phyloP scores from a whole-genome alignment of 805 yeast genomes.

The Candida hispaniensis region DNA sequence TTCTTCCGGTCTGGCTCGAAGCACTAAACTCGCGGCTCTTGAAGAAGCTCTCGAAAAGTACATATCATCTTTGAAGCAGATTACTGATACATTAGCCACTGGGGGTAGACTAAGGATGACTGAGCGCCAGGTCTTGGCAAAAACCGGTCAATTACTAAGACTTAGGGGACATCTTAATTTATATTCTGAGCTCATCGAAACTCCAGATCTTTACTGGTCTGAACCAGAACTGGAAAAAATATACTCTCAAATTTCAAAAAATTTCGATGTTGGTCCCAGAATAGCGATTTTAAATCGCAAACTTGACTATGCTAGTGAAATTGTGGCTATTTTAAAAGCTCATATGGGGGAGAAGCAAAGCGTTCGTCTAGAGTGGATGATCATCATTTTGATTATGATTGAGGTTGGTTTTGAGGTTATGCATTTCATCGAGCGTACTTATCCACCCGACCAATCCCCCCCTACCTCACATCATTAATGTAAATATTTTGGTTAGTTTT shows the following conservation, averaged over 20 bases:
- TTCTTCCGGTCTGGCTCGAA: constrained; percentile 76
- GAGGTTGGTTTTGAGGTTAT: constrained; percentile 75
- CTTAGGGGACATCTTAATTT: constrained; percentile 74
- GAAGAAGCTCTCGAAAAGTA: constrained; percentile 65
- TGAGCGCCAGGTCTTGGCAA: constrained; percentile 43
- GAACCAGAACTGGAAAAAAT: constrained; percentile 76
- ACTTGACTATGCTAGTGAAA: constrained; percentile 84
- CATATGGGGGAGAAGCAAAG: constrained; percentile 69
- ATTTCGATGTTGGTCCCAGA: constrained; percentile 66
- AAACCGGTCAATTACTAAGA: constrained; percentile 65
- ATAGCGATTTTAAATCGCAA: constrained; percentile 72
- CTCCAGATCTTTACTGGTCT: constrained; percentile 89
- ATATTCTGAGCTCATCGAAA: constrained; percentile 79
- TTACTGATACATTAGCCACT: constrained; percentile 54
- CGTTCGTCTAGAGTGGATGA: constrained; percentile 76
- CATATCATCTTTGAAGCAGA: constrained; percentile 48
- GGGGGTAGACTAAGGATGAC: constrained; percentile 44
- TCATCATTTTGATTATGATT: constrained; percentile 68
- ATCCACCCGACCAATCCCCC: constrained; percentile 27
- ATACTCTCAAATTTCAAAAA: constrained; percentile 58
- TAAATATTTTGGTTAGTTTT: no score
- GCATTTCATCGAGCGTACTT: constrained; percentile 64
- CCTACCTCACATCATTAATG: no score
- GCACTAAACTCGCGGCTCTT: constrained; percentile 72
- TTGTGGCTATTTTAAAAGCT: constrained; percentile 64